Evolutionary conservation across 441 rosid genomes (phyloP).

Genomic region (Bruguiera hainesii): DNA sequence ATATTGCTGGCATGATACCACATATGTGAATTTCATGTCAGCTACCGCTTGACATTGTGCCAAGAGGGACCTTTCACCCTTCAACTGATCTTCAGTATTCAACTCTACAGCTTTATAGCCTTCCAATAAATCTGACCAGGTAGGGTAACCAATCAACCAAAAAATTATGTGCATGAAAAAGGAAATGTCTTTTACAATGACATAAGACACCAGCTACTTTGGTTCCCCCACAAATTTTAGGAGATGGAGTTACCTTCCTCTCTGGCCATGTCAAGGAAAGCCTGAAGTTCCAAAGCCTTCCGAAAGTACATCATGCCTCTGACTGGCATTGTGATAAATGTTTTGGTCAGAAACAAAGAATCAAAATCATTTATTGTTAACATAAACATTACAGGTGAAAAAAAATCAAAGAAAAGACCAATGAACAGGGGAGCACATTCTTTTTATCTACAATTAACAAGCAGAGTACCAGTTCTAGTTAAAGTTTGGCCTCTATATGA

Average conservation of each 20-base stretch:
- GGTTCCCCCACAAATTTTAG: conserved; percentile 1
- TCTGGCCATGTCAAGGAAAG: conserved; percentile 99
- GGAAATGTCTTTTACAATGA: neutral
- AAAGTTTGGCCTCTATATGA: conserved; percentile 97
- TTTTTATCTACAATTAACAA: neutral
- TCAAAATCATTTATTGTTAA: neutral
- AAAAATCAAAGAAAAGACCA: neutral
- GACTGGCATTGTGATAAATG: conserved; percentile 45
- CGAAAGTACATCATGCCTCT: conserved; percentile 99
- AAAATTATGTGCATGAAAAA: conserved; percentile 7
- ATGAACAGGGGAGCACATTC: neutral
- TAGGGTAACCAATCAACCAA: conserved; percentile 20
- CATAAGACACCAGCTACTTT: neutral
- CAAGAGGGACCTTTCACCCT: conserved; percentile 80
- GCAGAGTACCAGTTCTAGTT: conserved; percentile 83
- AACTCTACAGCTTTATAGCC: conserved; percentile 93
- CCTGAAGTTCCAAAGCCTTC: conserved; percentile 98
- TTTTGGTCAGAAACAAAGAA: conserved; percentile 18
- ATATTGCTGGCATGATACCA: conserved; percentile 97
- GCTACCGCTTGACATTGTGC: conserved; percentile 97
- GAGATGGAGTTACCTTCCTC: conserved; percentile 67
- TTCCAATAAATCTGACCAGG: conserved; percentile 83
- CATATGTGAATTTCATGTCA: conserved; percentile 97
- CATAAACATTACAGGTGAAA: neutral
- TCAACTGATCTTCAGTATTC: conserved; percentile 60